Percentiles rank a stretch among this genome's conserved stretches.
These are phyloP conservation scores for Pythium guiyangense DNA, from an alignment of 352 stramenopile species.

Conservation along the genomic window DNA sequence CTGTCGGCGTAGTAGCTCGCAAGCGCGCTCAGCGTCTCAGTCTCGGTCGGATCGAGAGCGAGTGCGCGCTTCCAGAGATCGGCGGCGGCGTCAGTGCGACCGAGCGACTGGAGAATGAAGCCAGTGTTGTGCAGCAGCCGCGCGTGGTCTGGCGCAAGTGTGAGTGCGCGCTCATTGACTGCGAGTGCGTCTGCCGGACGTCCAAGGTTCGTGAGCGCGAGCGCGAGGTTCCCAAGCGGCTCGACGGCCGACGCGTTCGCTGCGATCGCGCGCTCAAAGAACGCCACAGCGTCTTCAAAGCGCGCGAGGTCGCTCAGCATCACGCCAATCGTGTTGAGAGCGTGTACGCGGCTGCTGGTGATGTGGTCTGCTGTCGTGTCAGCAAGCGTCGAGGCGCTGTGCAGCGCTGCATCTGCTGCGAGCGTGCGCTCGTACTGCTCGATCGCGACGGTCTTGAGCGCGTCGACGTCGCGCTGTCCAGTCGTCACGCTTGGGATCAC, in stretches of 20 bases:
- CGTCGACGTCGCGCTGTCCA: neutral
- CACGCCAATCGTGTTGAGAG: constrained; percentile 25
- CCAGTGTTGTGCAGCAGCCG: constrained; percentile 27
- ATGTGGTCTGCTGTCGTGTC: neutral
- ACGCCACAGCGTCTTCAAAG: constrained; percentile 2
- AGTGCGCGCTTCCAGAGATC: constrained; percentile 10
- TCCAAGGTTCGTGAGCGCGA: constrained; percentile 10
- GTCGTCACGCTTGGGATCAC: neutral
- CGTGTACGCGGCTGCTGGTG: constrained; percentile 10
- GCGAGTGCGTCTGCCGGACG: constrained; percentile 10
- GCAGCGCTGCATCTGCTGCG: neutral
- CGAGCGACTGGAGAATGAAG: constrained; percentile 9
- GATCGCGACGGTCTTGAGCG: too few relatives aligned
- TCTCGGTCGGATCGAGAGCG: neutral
- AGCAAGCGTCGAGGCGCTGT: neutral
- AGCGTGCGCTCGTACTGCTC: constrained; percentile 11
- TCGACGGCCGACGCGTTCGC: constrained; percentile 9
- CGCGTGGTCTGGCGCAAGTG: constrained; percentile 11
- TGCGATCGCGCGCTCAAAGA: constrained; percentile 12
- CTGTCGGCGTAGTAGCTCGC: constrained; percentile 11
- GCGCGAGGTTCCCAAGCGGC: constrained; percentile 20
- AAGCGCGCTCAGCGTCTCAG: constrained; percentile 16
- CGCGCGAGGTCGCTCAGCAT: constrained; percentile 11
- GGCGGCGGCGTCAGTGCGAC: constrained; percentile 6
- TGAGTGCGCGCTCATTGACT: constrained; percentile 12